phyloP scores from a whole-genome alignment of 2,329 filamentous ascomycete species.

The Amphichorda felina region DNA sequence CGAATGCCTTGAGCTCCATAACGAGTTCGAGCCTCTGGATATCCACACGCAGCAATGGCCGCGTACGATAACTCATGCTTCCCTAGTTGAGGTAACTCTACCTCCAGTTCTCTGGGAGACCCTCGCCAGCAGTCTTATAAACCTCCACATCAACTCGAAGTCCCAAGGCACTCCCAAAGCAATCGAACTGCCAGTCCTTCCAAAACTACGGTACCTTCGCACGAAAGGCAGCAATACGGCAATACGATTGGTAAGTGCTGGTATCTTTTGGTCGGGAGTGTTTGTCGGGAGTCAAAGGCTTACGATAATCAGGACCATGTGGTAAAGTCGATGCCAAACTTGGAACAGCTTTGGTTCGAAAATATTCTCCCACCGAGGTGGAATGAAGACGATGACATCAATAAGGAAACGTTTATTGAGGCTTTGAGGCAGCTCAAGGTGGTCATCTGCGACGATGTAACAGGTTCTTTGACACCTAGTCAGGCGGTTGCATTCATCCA shows the following conservation, averaged over 20 bases:
- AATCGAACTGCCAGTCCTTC: not conserved
- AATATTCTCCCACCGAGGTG: conserved; percentile 5
- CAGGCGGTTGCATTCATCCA: conserved; percentile 10
- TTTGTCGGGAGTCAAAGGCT: no score
- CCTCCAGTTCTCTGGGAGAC: not conserved
- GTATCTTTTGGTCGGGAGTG: no score
- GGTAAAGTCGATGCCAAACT: conserved; percentile 10
- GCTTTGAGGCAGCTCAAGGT: conserved; percentile 18
- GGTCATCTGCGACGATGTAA: conserved; percentile 11
- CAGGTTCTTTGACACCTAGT: conserved; percentile 7
- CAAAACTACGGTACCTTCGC: conserved; percentile 1
- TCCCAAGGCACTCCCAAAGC: not conserved
- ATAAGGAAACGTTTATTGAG: not conserved
- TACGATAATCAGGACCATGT: not conserved
- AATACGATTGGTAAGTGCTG: not conserved
- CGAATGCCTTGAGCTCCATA: conserved; percentile 13
- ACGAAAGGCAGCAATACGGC: not conserved
- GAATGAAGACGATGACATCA: not conserved
- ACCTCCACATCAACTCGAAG: not conserved
- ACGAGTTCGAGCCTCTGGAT: not conserved
- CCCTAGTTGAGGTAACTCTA: not conserved
- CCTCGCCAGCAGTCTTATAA: not conserved
- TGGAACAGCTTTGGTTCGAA: conserved; percentile 19
- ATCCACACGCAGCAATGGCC: not conserved
- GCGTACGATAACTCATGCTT: not conserved